These are phyloP conservation scores for Peronospora belbahrii DNA, from an alignment of 352 stramenopile species.

Conservation along the genomic window DNA sequence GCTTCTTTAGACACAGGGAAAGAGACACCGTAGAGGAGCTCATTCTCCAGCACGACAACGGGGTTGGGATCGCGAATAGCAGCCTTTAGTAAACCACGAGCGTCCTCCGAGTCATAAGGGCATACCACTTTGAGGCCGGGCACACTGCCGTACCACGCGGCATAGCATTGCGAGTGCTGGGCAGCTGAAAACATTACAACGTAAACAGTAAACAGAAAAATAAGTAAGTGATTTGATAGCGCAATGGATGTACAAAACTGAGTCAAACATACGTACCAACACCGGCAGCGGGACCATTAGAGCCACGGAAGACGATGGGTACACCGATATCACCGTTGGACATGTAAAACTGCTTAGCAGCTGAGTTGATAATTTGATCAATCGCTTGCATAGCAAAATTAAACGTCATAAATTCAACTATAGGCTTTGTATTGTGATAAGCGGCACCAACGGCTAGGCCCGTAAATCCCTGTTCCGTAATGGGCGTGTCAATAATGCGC, in stretches of 20 bases:
- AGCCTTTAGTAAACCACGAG: slow-evolving; percentile 97
- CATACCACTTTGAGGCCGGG: slow-evolving; percentile 98
- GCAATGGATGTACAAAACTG: neutral
- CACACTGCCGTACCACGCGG: slow-evolving; percentile 95
- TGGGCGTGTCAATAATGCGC: slow-evolving; percentile 99
- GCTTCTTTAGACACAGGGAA: slow-evolving; percentile 98
- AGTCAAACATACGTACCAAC: slow-evolving; percentile 67
- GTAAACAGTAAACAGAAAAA: neutral
- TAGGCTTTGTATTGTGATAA: slow-evolving; percentile 95
- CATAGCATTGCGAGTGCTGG: slow-evolving; percentile 99
- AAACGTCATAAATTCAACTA: slow-evolving; percentile 99
- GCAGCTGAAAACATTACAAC: slow-evolving; percentile 42
- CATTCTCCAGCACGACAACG: slow-evolving; percentile 98
- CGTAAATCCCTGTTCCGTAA: slow-evolving; percentile 96
- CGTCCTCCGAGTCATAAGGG: slow-evolving; percentile 96
- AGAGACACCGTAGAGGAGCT: slow-evolving; percentile 96
- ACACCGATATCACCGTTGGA: slow-evolving; percentile 95
- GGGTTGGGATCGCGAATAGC: slow-evolving; percentile 99
- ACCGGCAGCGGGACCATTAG: slow-evolving; percentile 96
- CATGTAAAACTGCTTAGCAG: slow-evolving; percentile 99
- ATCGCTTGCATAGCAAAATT: slow-evolving; percentile 99
- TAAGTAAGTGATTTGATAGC: neutral
- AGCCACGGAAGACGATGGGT: slow-evolving; percentile 98
- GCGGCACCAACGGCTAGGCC: slow-evolving; percentile 91
- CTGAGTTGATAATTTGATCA: slow-evolving; percentile 99